Evolutionary conservation across 2,329 filamentous ascomycete genomes (phyloP), one percentile per base, ranked within the genome.

Genomic region (Colletotrichum navitas): DNA sequence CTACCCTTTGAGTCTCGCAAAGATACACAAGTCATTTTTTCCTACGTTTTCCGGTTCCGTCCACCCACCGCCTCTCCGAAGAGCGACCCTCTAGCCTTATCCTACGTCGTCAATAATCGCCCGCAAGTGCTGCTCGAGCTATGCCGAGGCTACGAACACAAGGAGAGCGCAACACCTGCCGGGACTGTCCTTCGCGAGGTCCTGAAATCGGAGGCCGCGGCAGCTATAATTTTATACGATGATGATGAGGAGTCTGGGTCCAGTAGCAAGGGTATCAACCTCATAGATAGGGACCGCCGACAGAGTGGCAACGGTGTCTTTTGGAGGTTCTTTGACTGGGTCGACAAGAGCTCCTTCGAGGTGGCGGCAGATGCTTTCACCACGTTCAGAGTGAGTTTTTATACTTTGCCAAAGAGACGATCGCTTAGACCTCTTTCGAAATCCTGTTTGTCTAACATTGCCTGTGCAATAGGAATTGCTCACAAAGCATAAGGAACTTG

Each of bases 311-410:
- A 90, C 55, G 95, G 95, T 3, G 90, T 98, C 2, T 98, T 99
- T 80, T 99, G 96, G 96, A 92, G 90, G 58, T 98, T 98, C 83
- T 98, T 99, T 79, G 90, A 93, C 73, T 99, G 95, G 94, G 97
- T 99, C 77, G 95, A 98, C 83, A 94, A 94, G 82, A 94, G 94
- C 76, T 95, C 93, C 39, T 99, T 99, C 78, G 96, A 99, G 84
- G 94, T 98, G 75, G 95, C 94, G 77, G 95, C 96, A 41, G 96
- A 99, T 85, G 95, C 96, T 1, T 99, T 99, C 81, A 97, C 95
- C 70, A 98, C 95, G 5, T 99, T 99, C 82, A 89, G 95, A 80
- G 94, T 97, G 87, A 77, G 89, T 75, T 4, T 4, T 36, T n/a
- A 12, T 54, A 24, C 36, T 5, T 36, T 4, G 18, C 16, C n/a